phyloP scores from a whole-genome alignment of 495 filamentous ascomycete species.

The Symbiotaphrina buchneri region DNA sequence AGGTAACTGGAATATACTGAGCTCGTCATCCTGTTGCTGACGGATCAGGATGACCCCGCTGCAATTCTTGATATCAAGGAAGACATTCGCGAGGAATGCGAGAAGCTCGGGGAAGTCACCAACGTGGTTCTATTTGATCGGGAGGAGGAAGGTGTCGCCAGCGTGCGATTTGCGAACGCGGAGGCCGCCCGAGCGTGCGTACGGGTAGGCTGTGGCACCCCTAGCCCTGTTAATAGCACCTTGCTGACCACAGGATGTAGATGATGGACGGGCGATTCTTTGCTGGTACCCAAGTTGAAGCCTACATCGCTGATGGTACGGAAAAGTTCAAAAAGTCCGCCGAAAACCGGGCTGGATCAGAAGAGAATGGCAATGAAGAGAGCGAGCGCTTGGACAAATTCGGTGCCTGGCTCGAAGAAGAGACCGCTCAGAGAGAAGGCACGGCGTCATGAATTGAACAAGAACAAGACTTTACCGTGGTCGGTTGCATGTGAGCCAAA shows the following conservation, averaged over 20 bases:
- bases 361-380: constrained; percentile 24
- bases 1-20: constrained; percentile 17
- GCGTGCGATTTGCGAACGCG: constrained; percentile 48
- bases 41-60: constrained; percentile 44
- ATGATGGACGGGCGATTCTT: constrained; percentile 69
- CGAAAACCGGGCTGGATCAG: constrained; percentile 19
- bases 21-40: not conserved
- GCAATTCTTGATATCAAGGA: constrained; percentile 80
- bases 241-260: constrained; percentile 10
- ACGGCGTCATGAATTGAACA: constrained; percentile 1
- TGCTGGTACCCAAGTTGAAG: constrained; percentile 46
- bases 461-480: too few species aligned
- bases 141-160: constrained; percentile 72
- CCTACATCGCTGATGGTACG: constrained; percentile 49
- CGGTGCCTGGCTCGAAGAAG: constrained; percentile 27
- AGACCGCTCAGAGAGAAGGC: not conserved
- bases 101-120: constrained; percentile 68
- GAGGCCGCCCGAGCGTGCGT: constrained; percentile 56
- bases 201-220: constrained; percentile 15
- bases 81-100: constrained; percentile 78
- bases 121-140: constrained; percentile 80
- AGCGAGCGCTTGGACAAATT: constrained; percentile 26
- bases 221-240: not conserved
- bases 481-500: too few species aligned
- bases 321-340: constrained; percentile 57